phyloP scores from a whole-genome alignment of 2,329 filamentous ascomycete genomes.

The Pseudogymnoascus sp. region DNA sequence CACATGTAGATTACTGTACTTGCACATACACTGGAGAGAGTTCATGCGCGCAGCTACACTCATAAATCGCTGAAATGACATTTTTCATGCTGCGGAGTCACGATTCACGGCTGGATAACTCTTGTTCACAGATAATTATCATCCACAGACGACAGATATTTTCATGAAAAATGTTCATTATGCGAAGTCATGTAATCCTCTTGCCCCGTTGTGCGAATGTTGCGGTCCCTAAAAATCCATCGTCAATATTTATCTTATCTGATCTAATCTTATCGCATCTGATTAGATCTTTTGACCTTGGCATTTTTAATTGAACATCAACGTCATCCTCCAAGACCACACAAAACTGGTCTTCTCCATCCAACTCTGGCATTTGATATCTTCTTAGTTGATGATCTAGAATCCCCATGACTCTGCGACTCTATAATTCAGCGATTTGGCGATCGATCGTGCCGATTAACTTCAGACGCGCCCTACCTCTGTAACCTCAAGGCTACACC shows the following conservation, averaged over 20 bases:
- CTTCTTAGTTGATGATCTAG: not conserved
- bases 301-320: not conserved
- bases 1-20: not conserved
- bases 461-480: not conserved
- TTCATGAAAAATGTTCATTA: not conserved
- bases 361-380: not conserved
- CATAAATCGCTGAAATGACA: not conserved
- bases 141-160: not conserved
- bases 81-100: not conserved
- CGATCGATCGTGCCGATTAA: not conserved
- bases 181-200: not conserved
- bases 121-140: not conserved
- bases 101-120: not conserved
- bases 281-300: not conserved
- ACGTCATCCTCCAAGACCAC: not conserved
- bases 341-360: not conserved
- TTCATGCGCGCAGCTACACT: not conserved
- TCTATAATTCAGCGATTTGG: not conserved
- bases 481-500: not conserved
- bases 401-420: not conserved
- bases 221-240: no score
- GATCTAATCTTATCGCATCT: not conserved
- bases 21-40: not conserved
- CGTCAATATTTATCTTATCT: not conserved
- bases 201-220: not conserved